phyloP scores from a whole-genome alignment of 1,284 basidiomycete genomes.

The Phaffia rhodozyma region DNA sequence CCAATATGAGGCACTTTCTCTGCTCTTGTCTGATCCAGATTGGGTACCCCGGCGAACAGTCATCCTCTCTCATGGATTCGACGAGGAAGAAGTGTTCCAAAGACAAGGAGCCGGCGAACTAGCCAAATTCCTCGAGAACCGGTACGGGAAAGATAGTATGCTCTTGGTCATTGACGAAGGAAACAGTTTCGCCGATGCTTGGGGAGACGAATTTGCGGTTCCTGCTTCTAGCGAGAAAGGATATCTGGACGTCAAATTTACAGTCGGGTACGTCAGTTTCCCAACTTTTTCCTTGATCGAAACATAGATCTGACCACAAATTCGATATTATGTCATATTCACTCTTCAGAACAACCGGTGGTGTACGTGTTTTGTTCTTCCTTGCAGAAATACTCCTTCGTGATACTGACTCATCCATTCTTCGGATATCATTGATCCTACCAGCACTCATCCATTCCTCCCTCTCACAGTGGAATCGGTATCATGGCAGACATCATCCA shows the following conservation, averaged over 20 bases:
- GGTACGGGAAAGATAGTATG: conserved; percentile 33
- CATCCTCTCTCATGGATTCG: conserved; percentile 27
- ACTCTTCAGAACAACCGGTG: conserved; percentile 13
- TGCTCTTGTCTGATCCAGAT: conserved; percentile 27
- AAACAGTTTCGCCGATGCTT: conserved; percentile 26
- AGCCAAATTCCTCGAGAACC: conserved; percentile 31
- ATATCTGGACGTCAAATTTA: conserved; percentile 26
- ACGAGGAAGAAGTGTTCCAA: conserved; percentile 32
- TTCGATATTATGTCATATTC: no score
- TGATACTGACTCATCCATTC: background rate
- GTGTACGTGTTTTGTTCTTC: conserved; percentile 16
- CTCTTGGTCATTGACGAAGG: conserved; percentile 38
- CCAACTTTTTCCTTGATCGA: no score
- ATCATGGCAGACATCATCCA: conserved; percentile 34
- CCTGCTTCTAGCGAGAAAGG: conserved; percentile 33
- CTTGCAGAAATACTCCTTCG: background rate
- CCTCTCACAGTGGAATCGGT: conserved; percentile 38
- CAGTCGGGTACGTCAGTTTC: conserved; percentile 30
- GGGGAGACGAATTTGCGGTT: conserved; percentile 29
- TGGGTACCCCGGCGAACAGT: conserved; percentile 32
- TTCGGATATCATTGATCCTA: background rate
- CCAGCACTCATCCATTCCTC: conserved; percentile 38
- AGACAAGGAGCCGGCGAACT: conserved; percentile 33
- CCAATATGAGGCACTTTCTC: conserved; percentile 33
- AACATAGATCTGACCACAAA: no score